Evolutionary conservation across 129 eudicot species (phyloP), one percentile per base, ranked within the genome.

Genomic region (Artemisia argyi): DNA sequence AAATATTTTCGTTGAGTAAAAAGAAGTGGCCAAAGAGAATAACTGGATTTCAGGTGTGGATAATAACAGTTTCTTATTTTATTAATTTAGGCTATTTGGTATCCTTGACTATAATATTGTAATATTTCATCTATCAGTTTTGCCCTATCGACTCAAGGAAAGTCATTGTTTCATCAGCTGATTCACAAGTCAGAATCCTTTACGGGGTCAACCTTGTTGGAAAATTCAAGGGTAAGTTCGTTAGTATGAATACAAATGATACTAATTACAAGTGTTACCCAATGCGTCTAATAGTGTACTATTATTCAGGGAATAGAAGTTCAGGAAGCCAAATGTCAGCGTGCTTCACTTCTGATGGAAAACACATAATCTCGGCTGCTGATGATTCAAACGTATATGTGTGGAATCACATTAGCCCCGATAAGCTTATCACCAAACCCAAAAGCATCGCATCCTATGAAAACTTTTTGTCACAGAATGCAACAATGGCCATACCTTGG

Each of bases 161-260:
- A 85, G 87, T 92, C 51, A 78, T 92, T 68, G 97, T 89, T 56
- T 86, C 91, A 64, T 89, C 94, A 22, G 97, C 97, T 42, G 96
- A 92, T 77, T 86, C 96, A 22, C 89, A 82, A 79, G 89, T 92
- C 55, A 83, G 94, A 63, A 79, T 92, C 68, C 85, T 92, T 54
- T 69, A 71, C 20, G 89, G 96, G 51, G 67, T 80, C 68, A 80
- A 83, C 72, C 61, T 92, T 44, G 78, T 89, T 11, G 69, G 81
- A 73, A 92, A 87, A 76, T 80, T 87, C 57, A 89, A 86, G 74
- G 96, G 97, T 89, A 74, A 1, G 85, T 69, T 55, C 26, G 46
- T 53, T 20, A 49, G 16, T 30, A n/a, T 67, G 39, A 58, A 66
- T 12, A 67, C 55, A 56, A 22, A 22, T 65, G 2, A 4, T 17